Evolutionary conservation across 129 eudicot species (phyloP), one percentile per base, ranked within the genome.

Genomic region (Lactuca sativa): DNA sequence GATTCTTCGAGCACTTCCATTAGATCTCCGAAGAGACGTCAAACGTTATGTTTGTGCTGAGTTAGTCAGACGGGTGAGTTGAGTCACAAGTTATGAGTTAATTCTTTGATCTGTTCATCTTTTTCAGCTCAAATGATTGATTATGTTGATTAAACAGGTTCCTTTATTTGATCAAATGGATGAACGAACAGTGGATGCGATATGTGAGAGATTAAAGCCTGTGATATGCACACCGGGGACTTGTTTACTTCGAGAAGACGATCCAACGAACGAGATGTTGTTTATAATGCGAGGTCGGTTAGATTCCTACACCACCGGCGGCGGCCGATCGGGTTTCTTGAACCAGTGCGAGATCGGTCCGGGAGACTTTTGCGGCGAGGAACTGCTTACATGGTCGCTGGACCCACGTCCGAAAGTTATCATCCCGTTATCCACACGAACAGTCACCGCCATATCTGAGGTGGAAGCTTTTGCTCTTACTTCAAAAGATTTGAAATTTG

Each of bases 351-450:
- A 82, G 14, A 78, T 90, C 8, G 89, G 95, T 47, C 86, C 89
- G 0, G 89, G 97, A 8, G 97, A 87, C 67, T 90, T 90, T 61
- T 85, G 97, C 54, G 95, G 97, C 6, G 97, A 90, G 73, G 97
- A 90, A 62, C 66, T 90, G 40, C 66, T 90, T 49, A 85, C 83
- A 12, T 90, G 97, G 95, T 89, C 89, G 55, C 67, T 87, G 41
- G 85, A 78, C 72, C 95, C 89, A 30, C 85, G 85, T 15, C 86
- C 97, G 11, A 86, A 82, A 51, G 62, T 62, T 56, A 74, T 76
- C 61, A 89, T 90, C 62, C 97, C 97, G 4, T 83, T 80, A 18
- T 87, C 97, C 30, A 87, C 97, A 2, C 85, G 95, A 7, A 85
- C 92, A 3, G 95, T 87, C 58, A 83, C 77, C 18, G 84, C 95